Evolutionary conservation across 2,329 filamentous ascomycete genomes (phyloP), one percentile per base, ranked within the genome.

Genomic region (Fusarium staphyleae): DNA sequence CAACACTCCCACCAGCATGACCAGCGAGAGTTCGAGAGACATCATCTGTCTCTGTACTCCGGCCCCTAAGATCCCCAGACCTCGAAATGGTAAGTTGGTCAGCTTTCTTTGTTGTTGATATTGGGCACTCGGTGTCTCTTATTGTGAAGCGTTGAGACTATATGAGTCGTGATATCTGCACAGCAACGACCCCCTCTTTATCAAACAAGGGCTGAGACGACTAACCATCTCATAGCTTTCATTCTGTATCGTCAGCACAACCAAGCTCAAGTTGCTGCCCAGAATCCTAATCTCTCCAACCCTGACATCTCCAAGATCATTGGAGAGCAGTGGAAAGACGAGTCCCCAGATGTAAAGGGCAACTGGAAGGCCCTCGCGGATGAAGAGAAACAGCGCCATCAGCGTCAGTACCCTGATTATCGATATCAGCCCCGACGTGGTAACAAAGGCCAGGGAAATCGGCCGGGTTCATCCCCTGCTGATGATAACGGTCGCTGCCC

Each of bases 291-390:
- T 36, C 84, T 97, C 61, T 87, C 93, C 37, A 98, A 98, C 74
- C 93, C 93, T 3, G 91, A 97, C 45, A 96, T 98, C 66, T 97
- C 93, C 62, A 97, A 97, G 75, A 96, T 98, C 66, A 96, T 98
- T 65, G 93, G 93, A 45, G 86, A 91, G 72, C 88, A 93, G 83
- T 99, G 95, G 95, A 87, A 88, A 68, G 83, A 86, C 49, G 87
- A 96, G 69, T 76, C 86, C 4, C 82, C 88, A 18, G 85, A 89
- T 46, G 81, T 87, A 51, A 96, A 96, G 75, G 84, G 87, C 60
- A 83, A 87, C 71, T 99, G 95, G 95, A 96, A 95, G 73, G 82
- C 83, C 55, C 83, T 96, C 50, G 95, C 95, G 55, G 91, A 96
- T 76, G 90, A 96, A 75, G 95, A 98, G 73, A 98, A 98, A 78